Conservation (phyloP, 2,329 filamentous ascomycete species). For the Zymoseptoria pseudotritici region DNA sequence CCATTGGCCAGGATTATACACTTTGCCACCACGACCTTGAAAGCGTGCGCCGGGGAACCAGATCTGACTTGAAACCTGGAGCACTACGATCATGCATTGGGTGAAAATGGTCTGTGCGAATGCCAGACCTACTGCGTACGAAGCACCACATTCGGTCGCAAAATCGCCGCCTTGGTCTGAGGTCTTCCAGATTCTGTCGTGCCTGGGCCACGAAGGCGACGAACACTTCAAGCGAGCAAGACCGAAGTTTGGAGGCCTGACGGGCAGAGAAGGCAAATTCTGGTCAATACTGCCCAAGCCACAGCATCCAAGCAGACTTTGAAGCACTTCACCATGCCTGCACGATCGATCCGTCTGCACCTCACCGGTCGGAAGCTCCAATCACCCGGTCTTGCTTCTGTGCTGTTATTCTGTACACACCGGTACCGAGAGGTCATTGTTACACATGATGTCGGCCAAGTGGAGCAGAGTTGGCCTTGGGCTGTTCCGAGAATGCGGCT, state of each 20-base stretch:
- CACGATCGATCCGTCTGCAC: background rate
- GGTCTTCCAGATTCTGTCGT: background rate
- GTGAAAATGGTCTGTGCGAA: background rate
- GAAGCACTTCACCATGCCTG: background rate
- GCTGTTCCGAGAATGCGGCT: no score
- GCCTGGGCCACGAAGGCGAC: background rate
- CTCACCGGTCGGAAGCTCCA: background rate
- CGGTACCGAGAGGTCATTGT: background rate
- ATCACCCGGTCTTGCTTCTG: background rate
- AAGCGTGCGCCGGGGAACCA: background rate
- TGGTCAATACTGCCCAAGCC: background rate
- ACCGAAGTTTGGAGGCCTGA: background rate
- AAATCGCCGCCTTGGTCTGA: background rate
- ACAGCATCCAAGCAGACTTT: background rate
- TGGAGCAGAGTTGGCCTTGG: no score
- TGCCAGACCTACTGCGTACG: background rate
- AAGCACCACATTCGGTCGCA: background rate
- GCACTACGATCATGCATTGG: background rate
- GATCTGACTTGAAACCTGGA: background rate
- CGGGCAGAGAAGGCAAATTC: background rate
- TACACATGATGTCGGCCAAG: background rate
- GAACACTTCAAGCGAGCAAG: background rate
- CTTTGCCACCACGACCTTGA: background rate
- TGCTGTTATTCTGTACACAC: background rate
- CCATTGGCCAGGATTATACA: background rate